Percentiles rank a stretch among this genome's conserved stretches.
Evolutionary conservation across 768 basidiomycete genomes (phyloP).

Genomic region (Dacryopinax spathularia): DNA sequence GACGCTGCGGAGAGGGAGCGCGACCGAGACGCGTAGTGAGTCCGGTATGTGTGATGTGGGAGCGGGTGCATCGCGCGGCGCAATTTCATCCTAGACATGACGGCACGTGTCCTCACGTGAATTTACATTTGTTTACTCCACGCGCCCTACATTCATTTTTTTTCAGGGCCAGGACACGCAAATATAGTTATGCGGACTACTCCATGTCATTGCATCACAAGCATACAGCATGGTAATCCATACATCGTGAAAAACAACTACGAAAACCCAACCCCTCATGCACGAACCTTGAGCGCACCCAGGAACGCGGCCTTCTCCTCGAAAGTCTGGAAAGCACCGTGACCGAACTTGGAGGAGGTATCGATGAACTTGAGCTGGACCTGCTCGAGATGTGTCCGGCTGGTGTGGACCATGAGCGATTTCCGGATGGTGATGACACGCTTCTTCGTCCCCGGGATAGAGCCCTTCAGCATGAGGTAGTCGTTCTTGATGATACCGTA

Average conservation of each 20-base stretch:
- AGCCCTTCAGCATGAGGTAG: slow-evolving; percentile 93
- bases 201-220: not conserved
- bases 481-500: slow-evolving; percentile 99
- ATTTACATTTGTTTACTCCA: not conserved
- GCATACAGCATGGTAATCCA: not conserved
- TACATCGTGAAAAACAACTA: slow-evolving; percentile 13
- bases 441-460: slow-evolving; percentile 91
- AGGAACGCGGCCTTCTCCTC: slow-evolving; percentile 94
- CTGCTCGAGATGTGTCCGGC: slow-evolving; percentile 93
- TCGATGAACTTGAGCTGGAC: slow-evolving; percentile 97
- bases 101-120: not conserved
- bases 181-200: not conserved
- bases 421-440: slow-evolving; percentile 96
- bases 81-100: slow-evolving; percentile 3
- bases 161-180: not conserved
- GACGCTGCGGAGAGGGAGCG: not conserved
- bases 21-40: not conserved
- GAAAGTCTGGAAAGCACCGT: slow-evolving; percentile 91
- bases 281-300: slow-evolving; percentile 75
- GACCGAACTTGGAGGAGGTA: slow-evolving; percentile 94
- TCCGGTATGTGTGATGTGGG: not conserved
- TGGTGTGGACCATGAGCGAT: slow-evolving; percentile 91
- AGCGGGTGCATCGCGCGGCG: slow-evolving; percentile 2
- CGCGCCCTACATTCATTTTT: not conserved
- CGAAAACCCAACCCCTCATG: slow-evolving; percentile 33